Conservation (phyloP, 2,329 filamentous ascomycete species). For the Phyllosticta citrichinensis region DNA sequence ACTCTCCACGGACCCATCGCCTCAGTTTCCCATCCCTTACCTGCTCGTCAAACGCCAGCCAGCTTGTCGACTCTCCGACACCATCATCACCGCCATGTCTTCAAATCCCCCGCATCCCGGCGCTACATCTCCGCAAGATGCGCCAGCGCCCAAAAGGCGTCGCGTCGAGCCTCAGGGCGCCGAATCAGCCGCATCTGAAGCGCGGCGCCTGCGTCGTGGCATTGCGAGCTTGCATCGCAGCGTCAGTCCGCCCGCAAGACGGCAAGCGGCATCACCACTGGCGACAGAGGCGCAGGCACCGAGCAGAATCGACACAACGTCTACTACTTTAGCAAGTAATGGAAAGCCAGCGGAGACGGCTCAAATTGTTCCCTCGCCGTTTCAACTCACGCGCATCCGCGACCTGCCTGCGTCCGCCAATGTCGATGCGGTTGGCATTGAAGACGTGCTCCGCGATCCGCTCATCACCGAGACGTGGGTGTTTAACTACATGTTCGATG, state of each 20-base stretch:
- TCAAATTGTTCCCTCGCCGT: constrained; percentile 46
- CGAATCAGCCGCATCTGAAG: background rate
- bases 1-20: too few species aligned
- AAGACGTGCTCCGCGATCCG: constrained; percentile 62
- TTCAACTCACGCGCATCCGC: constrained; percentile 60
- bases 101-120: background rate
- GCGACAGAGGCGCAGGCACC: background rate
- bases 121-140: background rate
- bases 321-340: background rate
- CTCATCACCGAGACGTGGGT: constrained; percentile 63
- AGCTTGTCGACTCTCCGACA: background rate
- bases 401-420: constrained; percentile 54
- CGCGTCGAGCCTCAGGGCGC: background rate
- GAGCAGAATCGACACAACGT: background rate
- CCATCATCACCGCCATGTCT: background rate
- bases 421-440: constrained; percentile 53
- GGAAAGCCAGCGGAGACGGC: background rate
- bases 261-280: background rate
- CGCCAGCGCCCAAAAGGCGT: background rate
- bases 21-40: too few species aligned
- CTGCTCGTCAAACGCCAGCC: too few species aligned
- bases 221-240: background rate
- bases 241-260: background rate
- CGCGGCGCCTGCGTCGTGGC: background rate
- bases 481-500: constrained; percentile 58